Base-by-base conservation (phyloP, 768 basidiomycete species). In the Amanita inopinata region DNA sequence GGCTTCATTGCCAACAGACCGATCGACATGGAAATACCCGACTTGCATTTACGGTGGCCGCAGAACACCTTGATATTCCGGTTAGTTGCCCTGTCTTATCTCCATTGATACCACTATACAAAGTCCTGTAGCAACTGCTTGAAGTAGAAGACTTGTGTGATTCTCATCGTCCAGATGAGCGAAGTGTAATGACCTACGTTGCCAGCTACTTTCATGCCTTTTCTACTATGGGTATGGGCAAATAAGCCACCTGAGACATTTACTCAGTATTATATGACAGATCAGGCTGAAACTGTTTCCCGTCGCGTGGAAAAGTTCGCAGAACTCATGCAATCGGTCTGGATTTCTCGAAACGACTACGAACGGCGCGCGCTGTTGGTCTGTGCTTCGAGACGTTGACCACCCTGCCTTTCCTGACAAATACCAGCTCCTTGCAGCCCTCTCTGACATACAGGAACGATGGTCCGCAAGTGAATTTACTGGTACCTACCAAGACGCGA, bases 151-250 rank as follows among this genome's bases (percentile, higher is more conserved):
- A 99, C 67, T 61, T 99, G 22, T 93, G 90, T 51, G 90, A 92
- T 55, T 76, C 80, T 0, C 67, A 67, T n/a, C 76, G 73, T 35
- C 94, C 94, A 0, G 96, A 99, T 59, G 96, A 99, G 62, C 80
- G 91, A 27, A 90, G 86, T 60, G 88, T 97, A 8, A 97, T 97
- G 90, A 97, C 92, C 3, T 98, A 97, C 51, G 84, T 99, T 34
- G 96, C 96, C 24, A 88, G 88, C 53, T 98, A 74, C 63, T 99
- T 99, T 71, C 96, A 98, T 57, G 93, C 94, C 0, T 99, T 99
- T 60, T 94, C 92, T 0, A 82, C 88, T 0, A 93, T 96, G 83
- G 90, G 93, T 93, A 50, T 38, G 76, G 61, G 14, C 9, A 10
- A 3, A 1, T 18, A 20, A 30, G 24, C 8, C 3, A 22, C 19